These are phyloP conservation scores for Sphagnum magellanicum DNA, from an alignment of 228 moss, liverwort and hornwort species.

Conservation along the genomic window DNA sequence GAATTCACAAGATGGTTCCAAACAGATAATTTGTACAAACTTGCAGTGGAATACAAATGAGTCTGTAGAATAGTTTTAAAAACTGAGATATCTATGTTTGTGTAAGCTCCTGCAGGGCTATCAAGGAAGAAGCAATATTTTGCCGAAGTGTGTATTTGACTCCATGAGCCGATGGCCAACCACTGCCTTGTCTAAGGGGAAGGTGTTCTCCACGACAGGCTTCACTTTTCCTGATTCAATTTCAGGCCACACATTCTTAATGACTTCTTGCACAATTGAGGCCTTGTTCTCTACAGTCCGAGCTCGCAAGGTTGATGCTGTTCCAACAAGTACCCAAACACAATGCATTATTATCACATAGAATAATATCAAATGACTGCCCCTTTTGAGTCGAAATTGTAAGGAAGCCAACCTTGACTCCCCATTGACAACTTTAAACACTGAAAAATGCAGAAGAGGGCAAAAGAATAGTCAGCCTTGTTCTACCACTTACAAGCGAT, in stretches of 20 bases:
- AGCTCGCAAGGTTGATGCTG: conserved; percentile 31
- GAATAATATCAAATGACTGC: neutral
- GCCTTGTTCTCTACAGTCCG: conserved; percentile 21
- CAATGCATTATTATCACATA: neutral
- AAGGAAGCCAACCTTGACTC: too few relatives aligned
- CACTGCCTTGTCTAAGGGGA: conserved; percentile 25
- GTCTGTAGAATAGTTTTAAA: neutral
- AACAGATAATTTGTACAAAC: neutral
- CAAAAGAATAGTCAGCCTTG: too few relatives aligned
- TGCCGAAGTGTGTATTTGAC: conserved; percentile 35
- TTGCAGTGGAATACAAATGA: neutral
- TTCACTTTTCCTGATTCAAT: conserved; percentile 34
- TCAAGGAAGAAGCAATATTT: conserved; percentile 31
- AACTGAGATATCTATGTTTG: neutral
- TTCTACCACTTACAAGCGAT: conserved; percentile 18
- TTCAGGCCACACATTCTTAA: conserved; percentile 37
- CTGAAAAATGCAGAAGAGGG: neutral
- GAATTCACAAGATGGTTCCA: too few relatives aligned
- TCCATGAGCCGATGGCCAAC: conserved; percentile 32
- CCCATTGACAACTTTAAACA: neutral
- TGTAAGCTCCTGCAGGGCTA: neutral
- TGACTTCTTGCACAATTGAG: conserved; percentile 29
- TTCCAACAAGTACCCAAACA: neutral
- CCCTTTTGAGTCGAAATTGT: neutral
- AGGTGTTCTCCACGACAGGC: conserved; percentile 24